Evolutionary conservation across 306 rosid genomes (phyloP).

Genomic region (Alnus glutinosa): DNA sequence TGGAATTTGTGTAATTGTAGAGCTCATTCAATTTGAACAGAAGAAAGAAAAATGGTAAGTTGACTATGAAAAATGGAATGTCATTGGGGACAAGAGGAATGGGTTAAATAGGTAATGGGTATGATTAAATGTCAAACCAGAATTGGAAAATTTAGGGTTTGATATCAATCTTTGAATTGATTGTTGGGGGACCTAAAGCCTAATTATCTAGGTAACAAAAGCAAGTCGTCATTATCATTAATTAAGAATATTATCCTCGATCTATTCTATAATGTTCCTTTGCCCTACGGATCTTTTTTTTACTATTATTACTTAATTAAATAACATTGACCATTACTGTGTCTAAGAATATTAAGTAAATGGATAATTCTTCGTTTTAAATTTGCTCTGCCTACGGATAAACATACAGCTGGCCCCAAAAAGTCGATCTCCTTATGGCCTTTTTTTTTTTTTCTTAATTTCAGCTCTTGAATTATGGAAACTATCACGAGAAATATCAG

Average conservation of each 20-base stretch:
- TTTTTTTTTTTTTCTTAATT: background rate
- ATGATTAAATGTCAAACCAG: background rate
- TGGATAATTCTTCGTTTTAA: background rate
- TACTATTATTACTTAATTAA: background rate
- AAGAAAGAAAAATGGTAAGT: no score
- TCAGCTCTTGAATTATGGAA: no score
- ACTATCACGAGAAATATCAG: no score
- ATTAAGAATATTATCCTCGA: conserved; percentile 27
- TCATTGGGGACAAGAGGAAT: background rate
- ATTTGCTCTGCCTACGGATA: conserved; percentile 31
- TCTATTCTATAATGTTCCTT: background rate
- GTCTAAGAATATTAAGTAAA: conserved; percentile 5
- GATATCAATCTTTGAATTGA: background rate
- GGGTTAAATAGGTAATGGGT: background rate
- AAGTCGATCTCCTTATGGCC: background rate
- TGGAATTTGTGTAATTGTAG: no score
- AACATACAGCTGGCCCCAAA: conserved; percentile 26
- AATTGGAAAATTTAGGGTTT: background rate
- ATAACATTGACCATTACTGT: conserved; percentile 32
- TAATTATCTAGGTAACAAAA: conserved; percentile 12
- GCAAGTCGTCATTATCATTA: background rate
- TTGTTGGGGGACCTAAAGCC: background rate
- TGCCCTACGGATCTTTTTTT: background rate
- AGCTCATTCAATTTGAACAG: no score
- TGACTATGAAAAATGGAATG: no score